These are phyloP conservation scores for Pestalotiopsis sp. DNA, from an alignment of 2,329 filamentous ascomycete species.

Conservation along the genomic window DNA sequence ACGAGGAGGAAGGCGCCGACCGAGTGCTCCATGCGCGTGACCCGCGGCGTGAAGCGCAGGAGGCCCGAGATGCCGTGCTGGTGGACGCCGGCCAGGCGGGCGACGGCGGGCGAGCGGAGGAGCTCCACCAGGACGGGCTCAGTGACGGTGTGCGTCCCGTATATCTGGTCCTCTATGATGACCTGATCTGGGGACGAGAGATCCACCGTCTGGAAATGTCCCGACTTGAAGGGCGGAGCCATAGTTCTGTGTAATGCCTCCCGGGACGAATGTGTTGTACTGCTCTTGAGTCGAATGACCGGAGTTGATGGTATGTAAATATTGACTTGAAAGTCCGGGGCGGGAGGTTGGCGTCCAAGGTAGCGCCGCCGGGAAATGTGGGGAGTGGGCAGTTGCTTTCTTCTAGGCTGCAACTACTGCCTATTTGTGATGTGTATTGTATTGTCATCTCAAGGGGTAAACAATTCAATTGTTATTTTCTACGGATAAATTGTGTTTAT, in stretches of 20 bases:
- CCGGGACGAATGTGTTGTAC: background rate
- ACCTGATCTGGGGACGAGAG: conserved; percentile 18
- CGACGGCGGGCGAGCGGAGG: conserved; percentile 33
- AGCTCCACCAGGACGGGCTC: conserved; percentile 40
- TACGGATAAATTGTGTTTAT: no score
- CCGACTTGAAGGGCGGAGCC: conserved; percentile 16
- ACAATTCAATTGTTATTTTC: no score
- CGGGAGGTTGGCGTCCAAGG: no score
- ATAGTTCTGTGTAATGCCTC: background rate
- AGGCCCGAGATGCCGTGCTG: conserved; percentile 40
- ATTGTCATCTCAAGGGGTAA: no score
- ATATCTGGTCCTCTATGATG: conserved; percentile 35
- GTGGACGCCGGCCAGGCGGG: conserved; percentile 35
- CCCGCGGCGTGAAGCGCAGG: conserved; percentile 33
- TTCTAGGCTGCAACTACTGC: no score
- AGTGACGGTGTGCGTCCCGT: conserved; percentile 33
- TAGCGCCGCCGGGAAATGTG: no score
- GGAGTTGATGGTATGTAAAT: background rate
- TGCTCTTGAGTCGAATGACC: background rate
- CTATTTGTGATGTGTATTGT: no score
- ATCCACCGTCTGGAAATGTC: conserved; percentile 24
- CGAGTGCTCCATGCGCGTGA: conserved; percentile 42
- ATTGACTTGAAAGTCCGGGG: no score
- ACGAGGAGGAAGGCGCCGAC: conserved; percentile 41
- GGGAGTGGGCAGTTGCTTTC: no score